Evolutionary conservation across 2,329 filamentous ascomycete species (phyloP).

Genomic region (Helicocarpus griseus): DNA sequence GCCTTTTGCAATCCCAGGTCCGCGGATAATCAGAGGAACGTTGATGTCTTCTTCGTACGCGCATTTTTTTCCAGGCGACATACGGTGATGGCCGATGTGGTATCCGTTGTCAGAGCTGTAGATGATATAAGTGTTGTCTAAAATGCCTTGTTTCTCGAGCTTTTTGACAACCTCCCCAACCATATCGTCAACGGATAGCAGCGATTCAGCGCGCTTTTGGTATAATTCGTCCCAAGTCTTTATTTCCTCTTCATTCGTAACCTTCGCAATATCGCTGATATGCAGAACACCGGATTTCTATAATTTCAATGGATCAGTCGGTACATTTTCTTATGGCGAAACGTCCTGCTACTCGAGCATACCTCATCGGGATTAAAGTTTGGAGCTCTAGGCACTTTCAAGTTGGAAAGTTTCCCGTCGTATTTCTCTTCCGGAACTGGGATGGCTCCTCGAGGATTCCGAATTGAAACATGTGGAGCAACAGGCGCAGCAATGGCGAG

Average conservation of each 20-base stretch:
- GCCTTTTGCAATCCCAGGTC: conserved; percentile 43
- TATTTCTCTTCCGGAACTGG: conserved; percentile 48
- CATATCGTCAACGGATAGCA: conserved; percentile 48
- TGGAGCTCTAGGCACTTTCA: conserved; percentile 48
- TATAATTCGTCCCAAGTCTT: conserved; percentile 47
- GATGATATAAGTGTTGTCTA: conserved; percentile 51
- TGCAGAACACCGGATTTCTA: too few species aligned
- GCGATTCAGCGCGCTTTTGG: conserved; percentile 38
- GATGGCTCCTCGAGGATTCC: conserved; percentile 13
- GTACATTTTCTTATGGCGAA: too few species aligned
- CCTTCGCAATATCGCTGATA: too few species aligned
- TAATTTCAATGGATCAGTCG: too few species aligned
- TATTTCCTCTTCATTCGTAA: too few species aligned
- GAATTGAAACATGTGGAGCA: conserved; percentile 51
- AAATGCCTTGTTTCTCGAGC: conserved; percentile 31
- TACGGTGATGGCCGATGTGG: conserved; percentile 50
- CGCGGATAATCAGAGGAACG: conserved; percentile 50
- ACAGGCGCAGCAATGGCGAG: conserved; percentile 57
- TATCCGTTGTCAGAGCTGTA: conserved; percentile 54
- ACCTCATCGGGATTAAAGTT: conserved; percentile 55
- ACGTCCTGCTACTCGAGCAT: too few species aligned
- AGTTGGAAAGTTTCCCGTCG: conserved; percentile 48
- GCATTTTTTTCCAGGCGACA: conserved; percentile 50
- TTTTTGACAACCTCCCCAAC: conserved; percentile 37
- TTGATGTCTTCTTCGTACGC: conserved; percentile 52